phyloP scores from a whole-genome alignment of 257 asterid genomes.

The Ilex aquifolium region DNA sequence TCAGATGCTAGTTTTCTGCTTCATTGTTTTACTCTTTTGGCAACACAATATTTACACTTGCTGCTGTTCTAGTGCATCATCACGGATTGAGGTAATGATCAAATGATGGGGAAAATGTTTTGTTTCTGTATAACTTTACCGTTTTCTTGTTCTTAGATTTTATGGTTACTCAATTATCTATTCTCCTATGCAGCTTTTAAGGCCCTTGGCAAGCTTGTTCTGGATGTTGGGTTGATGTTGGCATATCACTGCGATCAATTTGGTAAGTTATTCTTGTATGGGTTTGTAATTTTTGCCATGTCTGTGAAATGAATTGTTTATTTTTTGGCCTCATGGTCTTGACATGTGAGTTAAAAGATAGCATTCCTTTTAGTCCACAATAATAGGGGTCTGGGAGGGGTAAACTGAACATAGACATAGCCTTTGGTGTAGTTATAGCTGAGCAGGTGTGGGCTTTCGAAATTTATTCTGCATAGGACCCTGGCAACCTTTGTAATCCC shows the following conservation, averaged over 20 bases:
- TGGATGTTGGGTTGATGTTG: constrained; percentile 87
- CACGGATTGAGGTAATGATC: neutral
- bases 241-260: constrained; percentile 82
- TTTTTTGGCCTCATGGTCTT: neutral
- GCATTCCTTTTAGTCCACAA: no score
- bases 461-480: no score
- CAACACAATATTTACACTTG: neutral
- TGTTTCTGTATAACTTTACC: neutral
- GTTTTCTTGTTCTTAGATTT: no score
- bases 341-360: no score
- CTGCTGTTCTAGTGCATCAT: neutral
- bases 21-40: neutral
- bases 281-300: neutral
- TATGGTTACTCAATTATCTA: constrained; percentile 3
- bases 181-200: constrained; percentile 51
- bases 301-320: constrained; percentile 1
- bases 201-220: constrained; percentile 78
- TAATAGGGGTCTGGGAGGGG: no score
- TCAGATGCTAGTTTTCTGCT: neutral
- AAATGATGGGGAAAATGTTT: neutral
- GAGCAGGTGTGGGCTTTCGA: no score
- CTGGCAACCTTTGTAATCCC: no score
- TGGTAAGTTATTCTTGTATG: constrained; percentile 36
- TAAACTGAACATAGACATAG: no score
- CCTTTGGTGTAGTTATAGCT: no score